Percentiles rank a stretch among this genome's conserved stretches.
Conservation (phyloP, 805 yeast genomes). For the Blastobotrys peoriensis region DNA sequence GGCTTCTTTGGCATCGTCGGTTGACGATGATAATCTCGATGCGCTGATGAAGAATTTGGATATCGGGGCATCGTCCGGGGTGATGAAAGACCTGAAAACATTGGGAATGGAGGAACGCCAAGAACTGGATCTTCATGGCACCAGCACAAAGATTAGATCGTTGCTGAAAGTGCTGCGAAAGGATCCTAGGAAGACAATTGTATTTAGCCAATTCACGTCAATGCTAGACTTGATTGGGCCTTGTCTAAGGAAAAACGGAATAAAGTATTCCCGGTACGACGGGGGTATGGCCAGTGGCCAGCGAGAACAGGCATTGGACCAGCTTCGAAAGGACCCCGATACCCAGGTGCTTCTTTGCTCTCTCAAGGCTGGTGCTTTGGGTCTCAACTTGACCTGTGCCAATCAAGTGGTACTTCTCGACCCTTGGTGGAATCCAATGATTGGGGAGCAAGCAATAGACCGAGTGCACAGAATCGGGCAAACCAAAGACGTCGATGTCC, state of each 20-base stretch:
- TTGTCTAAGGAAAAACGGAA: constrained; percentile 27
- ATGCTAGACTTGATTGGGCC: constrained; percentile 31
- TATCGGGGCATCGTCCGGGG: constrained; percentile 11
- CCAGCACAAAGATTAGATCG: constrained; percentile 33
- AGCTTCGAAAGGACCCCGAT: constrained; percentile 27
- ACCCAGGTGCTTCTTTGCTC: constrained; percentile 37
- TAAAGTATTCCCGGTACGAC: constrained; percentile 31
- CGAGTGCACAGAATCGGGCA: constrained; percentile 48
- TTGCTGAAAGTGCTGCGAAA: constrained; percentile 31
- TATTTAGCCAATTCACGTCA: constrained; percentile 40
- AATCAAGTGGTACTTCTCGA: constrained; percentile 38
- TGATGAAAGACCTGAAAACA: neutral
- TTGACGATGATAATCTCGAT: constrained; percentile 26
- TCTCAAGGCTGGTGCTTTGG: constrained; percentile 40
- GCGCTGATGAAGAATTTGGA: constrained; percentile 22
- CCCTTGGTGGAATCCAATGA: constrained; percentile 50
- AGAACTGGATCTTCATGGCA: constrained; percentile 10
- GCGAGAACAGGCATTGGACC: constrained; percentile 29
- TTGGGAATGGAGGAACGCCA: neutral
- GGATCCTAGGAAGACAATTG: constrained; percentile 38
- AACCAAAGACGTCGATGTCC: constrained; percentile 38
- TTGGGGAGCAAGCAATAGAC: constrained; percentile 47
- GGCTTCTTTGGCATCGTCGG: constrained; percentile 17
- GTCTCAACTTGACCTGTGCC: constrained; percentile 39
- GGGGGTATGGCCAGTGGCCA: constrained; percentile 31